Evolutionary conservation across 495 filamentous ascomycete genomes (phyloP).

Genomic region (Oidiodendron maius): DNA sequence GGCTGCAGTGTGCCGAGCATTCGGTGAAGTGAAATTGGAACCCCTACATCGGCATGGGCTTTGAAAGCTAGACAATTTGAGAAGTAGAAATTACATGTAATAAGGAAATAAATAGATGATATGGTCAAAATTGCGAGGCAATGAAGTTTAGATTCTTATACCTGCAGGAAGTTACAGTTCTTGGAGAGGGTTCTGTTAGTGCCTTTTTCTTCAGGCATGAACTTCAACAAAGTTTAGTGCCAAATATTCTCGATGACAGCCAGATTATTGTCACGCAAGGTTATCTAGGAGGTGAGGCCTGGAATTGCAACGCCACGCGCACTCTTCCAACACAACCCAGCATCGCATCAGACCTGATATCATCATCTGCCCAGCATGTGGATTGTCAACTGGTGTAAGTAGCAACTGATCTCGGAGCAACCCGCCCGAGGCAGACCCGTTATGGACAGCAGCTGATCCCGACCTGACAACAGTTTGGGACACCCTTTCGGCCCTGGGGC

Average conservation of each 20-base stretch:
- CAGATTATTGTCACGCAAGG: background rate
- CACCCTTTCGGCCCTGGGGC: slow-evolving; percentile 80
- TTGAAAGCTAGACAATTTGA: too few species aligned
- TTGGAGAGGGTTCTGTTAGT: too few species aligned
- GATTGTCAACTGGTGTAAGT: slow-evolving; percentile 95
- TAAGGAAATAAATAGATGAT: too few species aligned
- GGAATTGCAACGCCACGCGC: too few species aligned
- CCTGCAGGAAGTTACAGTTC: too few species aligned
- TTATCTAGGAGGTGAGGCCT: background rate
- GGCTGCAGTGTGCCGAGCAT: too few species aligned
- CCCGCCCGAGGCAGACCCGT: slow-evolving; percentile 4
- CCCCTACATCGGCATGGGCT: too few species aligned
- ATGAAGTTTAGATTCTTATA: too few species aligned
- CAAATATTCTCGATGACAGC: background rate
- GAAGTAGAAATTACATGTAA: too few species aligned
- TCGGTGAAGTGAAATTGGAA: too few species aligned
- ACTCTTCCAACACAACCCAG: background rate
- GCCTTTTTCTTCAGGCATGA: background rate
- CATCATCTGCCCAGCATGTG: slow-evolving; percentile 58
- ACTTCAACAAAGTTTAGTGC: background rate
- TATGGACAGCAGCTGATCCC: slow-evolving; percentile 16
- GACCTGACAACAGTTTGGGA: slow-evolving; percentile 70
- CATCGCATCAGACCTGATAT: background rate
- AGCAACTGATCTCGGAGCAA: slow-evolving; percentile 11
- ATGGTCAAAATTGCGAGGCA: too few species aligned